Evolutionary conservation across 495 filamentous ascomycete species (phyloP).

Genomic region (Tuber borchii): DNA sequence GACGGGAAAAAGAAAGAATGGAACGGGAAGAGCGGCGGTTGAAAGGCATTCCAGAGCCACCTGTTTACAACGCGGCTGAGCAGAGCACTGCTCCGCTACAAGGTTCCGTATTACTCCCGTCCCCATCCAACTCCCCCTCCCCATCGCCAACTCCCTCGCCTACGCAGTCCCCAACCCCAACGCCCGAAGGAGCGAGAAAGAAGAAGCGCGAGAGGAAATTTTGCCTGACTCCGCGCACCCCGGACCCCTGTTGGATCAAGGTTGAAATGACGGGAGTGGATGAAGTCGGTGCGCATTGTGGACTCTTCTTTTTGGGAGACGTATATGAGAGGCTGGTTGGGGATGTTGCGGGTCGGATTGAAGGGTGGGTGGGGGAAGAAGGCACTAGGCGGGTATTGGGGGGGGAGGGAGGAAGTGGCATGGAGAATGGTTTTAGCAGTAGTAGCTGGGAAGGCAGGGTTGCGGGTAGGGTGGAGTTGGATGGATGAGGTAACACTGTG

Average conservation of each 20-base stretch:
- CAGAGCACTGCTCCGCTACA: no score
- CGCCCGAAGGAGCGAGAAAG: conserved; percentile 30
- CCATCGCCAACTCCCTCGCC: conserved; percentile 5
- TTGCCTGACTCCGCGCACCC: conserved; percentile 60
- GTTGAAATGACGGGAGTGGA: conserved; percentile 76
- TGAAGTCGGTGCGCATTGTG: conserved; percentile 78
- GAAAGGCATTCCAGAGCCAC: background rate
- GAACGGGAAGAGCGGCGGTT: background rate
- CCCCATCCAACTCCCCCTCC: background rate
- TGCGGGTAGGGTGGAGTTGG: no score
- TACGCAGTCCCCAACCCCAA: background rate
- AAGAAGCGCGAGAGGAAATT: conserved; percentile 61
- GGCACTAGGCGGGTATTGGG: conserved; percentile 10
- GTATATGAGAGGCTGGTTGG: conserved; percentile 72
- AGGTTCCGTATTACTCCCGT: background rate
- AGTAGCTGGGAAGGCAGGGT: background rate
- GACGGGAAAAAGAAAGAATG: background rate
- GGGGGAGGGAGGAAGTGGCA: background rate
- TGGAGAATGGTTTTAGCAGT: background rate
- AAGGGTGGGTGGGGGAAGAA: conserved; percentile 62
- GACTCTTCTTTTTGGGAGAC: conserved; percentile 63
- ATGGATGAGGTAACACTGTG: background rate
- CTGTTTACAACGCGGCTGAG: no score
- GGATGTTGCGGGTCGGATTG: conserved; percentile 63
- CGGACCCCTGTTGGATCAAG: conserved; percentile 65